Conservation (phyloP, 2,329 filamentous ascomycete species). For the Arthroderma sp. region DNA sequence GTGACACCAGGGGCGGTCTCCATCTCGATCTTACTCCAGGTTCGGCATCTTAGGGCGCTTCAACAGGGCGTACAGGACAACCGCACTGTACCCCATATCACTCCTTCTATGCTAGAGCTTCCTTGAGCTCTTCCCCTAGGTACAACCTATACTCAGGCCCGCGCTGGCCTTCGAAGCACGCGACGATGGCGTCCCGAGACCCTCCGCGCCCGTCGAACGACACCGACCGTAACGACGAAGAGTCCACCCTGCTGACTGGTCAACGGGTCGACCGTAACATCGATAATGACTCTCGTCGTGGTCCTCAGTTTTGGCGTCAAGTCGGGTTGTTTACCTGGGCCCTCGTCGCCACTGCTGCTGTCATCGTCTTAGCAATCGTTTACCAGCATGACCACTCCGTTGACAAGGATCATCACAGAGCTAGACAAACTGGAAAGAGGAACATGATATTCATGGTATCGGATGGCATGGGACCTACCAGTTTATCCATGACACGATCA, state of each 20-base stretch:
- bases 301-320: constrained; percentile 56
- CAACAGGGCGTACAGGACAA: not conserved
- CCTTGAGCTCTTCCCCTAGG: not conserved
- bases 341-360: constrained; percentile 61
- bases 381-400: constrained; percentile 48
- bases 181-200: constrained; percentile 1
- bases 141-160: not conserved
- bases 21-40: not conserved
- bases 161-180: not conserved
- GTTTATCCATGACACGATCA: constrained; percentile 71
- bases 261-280: constrained; percentile 29
- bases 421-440: constrained; percentile 54
- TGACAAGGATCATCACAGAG: constrained; percentile 20
- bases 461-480: constrained; percentile 94
- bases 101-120: not conserved
- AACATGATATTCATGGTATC: constrained; percentile 99
- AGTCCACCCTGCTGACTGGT: constrained; percentile 51
- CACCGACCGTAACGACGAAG: constrained; percentile 44
- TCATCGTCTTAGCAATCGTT: constrained; percentile 69
- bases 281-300: constrained; percentile 21
- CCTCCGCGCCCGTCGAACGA: constrained; percentile 42
- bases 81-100: not conserved
- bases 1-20: not conserved
- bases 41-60: not conserved
- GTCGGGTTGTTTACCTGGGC: constrained; percentile 72